Evolutionary conservation across 2,329 filamentous ascomycete species (phyloP).

Genomic region (Pseudopithomyces chartarum): DNA sequence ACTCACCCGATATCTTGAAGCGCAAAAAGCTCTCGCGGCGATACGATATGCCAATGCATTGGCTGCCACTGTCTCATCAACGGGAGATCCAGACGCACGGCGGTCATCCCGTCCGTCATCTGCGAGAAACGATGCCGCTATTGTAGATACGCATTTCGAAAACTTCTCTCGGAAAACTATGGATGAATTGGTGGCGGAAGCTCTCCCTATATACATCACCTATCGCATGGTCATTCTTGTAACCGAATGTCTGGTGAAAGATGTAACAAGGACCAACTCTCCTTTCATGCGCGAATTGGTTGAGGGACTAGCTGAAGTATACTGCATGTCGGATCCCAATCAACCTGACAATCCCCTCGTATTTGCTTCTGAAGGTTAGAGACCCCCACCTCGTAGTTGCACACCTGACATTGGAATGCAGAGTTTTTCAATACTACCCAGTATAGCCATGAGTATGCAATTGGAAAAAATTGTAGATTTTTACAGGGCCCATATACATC

Average conservation of each 20-base stretch:
- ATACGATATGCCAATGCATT: slow-evolving; percentile 72
- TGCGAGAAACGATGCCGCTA: slow-evolving; percentile 39
- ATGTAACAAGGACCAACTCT: slow-evolving; percentile 68
- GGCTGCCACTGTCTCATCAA: slow-evolving; percentile 58
- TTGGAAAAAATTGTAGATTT: slow-evolving; percentile 78
- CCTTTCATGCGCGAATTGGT: slow-evolving; percentile 66
- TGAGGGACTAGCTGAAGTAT: slow-evolving; percentile 73
- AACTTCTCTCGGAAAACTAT: slow-evolving; percentile 65
- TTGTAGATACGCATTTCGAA: slow-evolving; percentile 61
- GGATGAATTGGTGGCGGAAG: slow-evolving; percentile 65
- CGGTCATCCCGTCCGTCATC: slow-evolving; percentile 27
- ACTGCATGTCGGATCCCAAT: slow-evolving; percentile 74
- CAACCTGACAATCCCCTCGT: slow-evolving; percentile 73
- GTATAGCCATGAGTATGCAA: slow-evolving; percentile 71
- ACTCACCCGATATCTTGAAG: slow-evolving; percentile 71
- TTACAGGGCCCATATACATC: slow-evolving; percentile 75
- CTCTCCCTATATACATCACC: slow-evolving; percentile 72
- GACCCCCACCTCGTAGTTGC: not conserved
- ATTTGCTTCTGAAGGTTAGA: slow-evolving; percentile 70
- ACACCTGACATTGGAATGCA: slow-evolving; percentile 31
- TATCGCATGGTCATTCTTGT: slow-evolving; percentile 69
- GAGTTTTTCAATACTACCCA: slow-evolving; percentile 74
- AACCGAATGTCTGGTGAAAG: slow-evolving; percentile 66
- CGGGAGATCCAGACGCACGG: slow-evolving; percentile 38
- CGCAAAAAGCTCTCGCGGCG: slow-evolving; percentile 69